These are phyloP conservation scores for Mycena floridula DNA, from an alignment of 768 basidiomycete genomes.

Conservation along the genomic window DNA sequence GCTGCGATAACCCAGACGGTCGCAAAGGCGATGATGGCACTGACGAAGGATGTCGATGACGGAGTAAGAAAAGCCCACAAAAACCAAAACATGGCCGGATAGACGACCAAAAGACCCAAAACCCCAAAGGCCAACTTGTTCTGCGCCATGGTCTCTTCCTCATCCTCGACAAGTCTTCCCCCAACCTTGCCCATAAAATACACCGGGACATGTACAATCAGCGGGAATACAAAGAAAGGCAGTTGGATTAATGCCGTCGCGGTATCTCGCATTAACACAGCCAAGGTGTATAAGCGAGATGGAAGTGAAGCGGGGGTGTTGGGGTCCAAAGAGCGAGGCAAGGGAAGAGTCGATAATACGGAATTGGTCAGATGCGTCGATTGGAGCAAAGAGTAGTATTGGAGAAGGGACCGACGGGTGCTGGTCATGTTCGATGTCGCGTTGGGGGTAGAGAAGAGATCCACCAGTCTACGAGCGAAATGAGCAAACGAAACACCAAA, in stretches of 20 bases:
- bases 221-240: slow-evolving; percentile 86
- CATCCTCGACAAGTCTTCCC: slow-evolving; percentile 68
- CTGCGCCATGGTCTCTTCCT: slow-evolving; percentile 94
- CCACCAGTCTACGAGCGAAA: slow-evolving; percentile 62
- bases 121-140: slow-evolving; percentile 92
- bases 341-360: slow-evolving; percentile 75
- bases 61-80: slow-evolving; percentile 82
- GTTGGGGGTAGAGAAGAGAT: slow-evolving; percentile 73
- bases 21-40: slow-evolving; percentile 63
- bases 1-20: slow-evolving; percentile 73
- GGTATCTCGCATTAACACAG: slow-evolving; percentile 73
- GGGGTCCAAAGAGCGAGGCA: slow-evolving; percentile 82
- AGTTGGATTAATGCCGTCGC: slow-evolving; percentile 63
- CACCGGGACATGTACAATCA: slow-evolving; percentile 77
- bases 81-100: slow-evolving; percentile 78
- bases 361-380: slow-evolving; percentile 81
- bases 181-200: slow-evolving; percentile 79
- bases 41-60: too few species aligned
- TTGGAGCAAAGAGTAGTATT: slow-evolving; percentile 84
- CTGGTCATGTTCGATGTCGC: slow-evolving; percentile 51
- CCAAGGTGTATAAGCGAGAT: slow-evolving; percentile 74
- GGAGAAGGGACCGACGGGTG: slow-evolving; percentile 67
- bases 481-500: slow-evolving; percentile 8
- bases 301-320: slow-evolving; percentile 69
- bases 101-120: slow-evolving; percentile 65